Percentiles rank a stretch among this genome's conserved stretches.
Evolutionary conservation across 148 eudicot genomes (phyloP).

Genomic region (Spergularia marina): DNA sequence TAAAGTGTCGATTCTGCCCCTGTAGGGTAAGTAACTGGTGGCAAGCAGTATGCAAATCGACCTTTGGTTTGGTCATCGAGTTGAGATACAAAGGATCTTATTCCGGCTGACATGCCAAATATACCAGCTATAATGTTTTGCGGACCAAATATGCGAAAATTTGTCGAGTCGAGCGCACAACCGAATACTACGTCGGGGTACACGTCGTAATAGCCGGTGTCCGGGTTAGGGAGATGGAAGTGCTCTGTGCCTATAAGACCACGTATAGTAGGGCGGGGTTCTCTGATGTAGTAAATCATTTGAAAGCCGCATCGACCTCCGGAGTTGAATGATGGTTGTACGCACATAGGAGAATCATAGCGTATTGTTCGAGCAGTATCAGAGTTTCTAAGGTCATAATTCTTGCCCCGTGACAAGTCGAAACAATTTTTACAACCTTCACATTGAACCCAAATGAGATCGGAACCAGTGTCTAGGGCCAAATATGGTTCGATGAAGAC

Average conservation of each 20-base stretch:
- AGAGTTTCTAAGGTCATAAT: not conserved
- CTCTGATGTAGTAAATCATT: not conserved
- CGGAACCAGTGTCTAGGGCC: slow-evolving; percentile 17
- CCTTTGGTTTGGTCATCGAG: slow-evolving; percentile 4
- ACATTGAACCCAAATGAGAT: slow-evolving; percentile 22
- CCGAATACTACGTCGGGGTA: slow-evolving; percentile 8
- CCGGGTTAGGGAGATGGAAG: not conserved
- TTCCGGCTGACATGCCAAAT: not conserved
- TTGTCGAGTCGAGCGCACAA: not conserved
- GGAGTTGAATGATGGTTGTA: not conserved
- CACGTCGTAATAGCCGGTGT: not conserved
- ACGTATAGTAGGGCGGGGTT: too few species aligned
- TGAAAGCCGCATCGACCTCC: not conserved
- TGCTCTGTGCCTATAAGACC: slow-evolving; percentile 8
- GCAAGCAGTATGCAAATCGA: slow-evolving; percentile 14
- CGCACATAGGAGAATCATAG: not conserved
- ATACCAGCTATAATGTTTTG: slow-evolving; percentile 7
- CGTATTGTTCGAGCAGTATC: not conserved
- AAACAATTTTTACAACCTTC: slow-evolving; percentile 14
- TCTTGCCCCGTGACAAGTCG: not conserved
- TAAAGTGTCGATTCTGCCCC: not conserved
- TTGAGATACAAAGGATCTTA: slow-evolving; percentile 17
- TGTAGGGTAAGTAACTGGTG: not conserved
- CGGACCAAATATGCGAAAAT: not conserved
- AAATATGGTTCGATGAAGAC: not conserved